Base-by-base conservation (phyloP, 129 eudicot genomes). In the Helianthus annuus region DNA sequence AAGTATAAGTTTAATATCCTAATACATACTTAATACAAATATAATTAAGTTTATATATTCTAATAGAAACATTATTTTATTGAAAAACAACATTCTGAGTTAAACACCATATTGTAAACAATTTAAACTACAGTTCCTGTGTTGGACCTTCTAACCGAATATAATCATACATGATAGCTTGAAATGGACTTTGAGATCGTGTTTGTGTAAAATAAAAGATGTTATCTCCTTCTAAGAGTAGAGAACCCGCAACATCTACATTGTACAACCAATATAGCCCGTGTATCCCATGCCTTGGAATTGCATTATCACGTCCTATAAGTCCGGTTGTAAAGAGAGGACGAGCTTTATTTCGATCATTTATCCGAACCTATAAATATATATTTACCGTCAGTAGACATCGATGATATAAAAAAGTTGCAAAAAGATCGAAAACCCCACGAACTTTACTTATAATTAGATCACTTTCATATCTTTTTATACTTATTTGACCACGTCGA, bases 231-330 rank as follows among this genome's bases (percentile, higher is more conserved):
- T 85, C 71, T 16, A 83, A 46, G n/a, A 94, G 86, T 55, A 70
- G 57, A 44, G 77, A 39, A 19, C 89, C 83, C 12, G 53, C 72
- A 53, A 94, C 76, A 14, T 90, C 91, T n/a, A 94, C 78, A 55
- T 34, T 81, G 76, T 85, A 90, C 44, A 94, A 70, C 98, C 97
- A 87, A 56, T 90, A 94, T 29, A 94, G 77, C 59, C 98, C 98
- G 44, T 94, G 97, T 70, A 87, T 86, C 45, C 97, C 98, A 68
- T 94, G 98, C 62, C 98, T 85, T 10, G 98, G 92, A 56, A 94
- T 61, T 16, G 96, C 83, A 57, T 90, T 94, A 53, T 94, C 99
- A 52, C 93, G 88, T 79, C 99, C 99, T 22, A 94, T 94, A 8
- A 86, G 71, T 44, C 94, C 96, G 1, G 83, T 90, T 49, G 97